Conservation (phyloP, 1,139 yeast genomes). For the Yamadazyma diddensiae region DNA sequence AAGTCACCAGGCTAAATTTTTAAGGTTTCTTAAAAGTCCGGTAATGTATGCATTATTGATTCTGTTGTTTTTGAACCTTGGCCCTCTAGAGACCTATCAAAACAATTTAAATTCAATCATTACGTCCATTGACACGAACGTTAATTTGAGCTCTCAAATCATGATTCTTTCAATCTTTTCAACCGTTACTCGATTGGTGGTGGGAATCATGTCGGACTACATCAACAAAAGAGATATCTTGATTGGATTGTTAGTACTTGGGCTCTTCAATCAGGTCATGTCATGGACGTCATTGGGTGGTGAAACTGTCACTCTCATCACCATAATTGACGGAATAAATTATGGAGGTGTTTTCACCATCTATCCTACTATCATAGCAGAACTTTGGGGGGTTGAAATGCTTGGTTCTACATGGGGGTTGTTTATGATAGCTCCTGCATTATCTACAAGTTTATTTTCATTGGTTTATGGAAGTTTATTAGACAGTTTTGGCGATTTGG, state of each 20-base stretch:
- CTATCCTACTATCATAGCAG: conserved; percentile 77
- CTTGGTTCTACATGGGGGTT: conserved; percentile 95
- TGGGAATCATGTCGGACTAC: conserved; percentile 69
- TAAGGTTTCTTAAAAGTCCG: conserved; percentile 54
- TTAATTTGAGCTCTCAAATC: conserved; percentile 54
- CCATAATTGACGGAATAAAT: conserved; percentile 61
- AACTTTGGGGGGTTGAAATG: conserved; percentile 85
- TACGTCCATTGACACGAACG: conserved; percentile 18
- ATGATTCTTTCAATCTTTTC: conserved; percentile 40
- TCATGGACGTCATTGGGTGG: conserved; percentile 7
- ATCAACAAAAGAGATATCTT: conserved; percentile 41
- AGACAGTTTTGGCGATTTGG: conserved; percentile 37
- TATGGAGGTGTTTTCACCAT: conserved; percentile 87
- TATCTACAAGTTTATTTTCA: conserved; percentile 75
- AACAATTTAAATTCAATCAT: conserved; percentile 78
- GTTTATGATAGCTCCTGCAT: conserved; percentile 86
- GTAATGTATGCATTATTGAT: conserved; percentile 63
- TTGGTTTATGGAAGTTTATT: conserved; percentile 65
- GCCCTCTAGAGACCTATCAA: conserved; percentile 85
- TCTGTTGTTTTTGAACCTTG: conserved; percentile 67
- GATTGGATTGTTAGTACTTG: conserved; percentile 36
- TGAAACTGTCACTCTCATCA: conserved; percentile 20
- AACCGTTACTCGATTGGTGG: conserved; percentile 47
- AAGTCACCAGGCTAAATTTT: conserved; percentile 45
- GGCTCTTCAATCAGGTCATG: conserved; percentile 40